phyloP scores from a whole-genome alignment of 495 filamentous ascomycete genomes.

The Aspergillus taichungensis region DNA sequence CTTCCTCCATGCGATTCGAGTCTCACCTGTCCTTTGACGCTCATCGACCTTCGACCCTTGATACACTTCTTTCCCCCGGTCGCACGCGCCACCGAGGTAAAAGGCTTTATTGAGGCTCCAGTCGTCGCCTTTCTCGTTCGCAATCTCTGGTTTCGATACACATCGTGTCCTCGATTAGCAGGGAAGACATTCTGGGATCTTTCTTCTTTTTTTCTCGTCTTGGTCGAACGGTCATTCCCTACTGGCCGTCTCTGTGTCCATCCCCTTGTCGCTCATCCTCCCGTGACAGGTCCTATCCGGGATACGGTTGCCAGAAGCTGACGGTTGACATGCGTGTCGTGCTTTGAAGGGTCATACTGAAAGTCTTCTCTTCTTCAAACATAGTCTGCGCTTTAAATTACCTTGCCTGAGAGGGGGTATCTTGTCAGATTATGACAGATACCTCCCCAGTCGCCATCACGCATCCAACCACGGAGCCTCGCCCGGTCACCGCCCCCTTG shows the following conservation, averaged over 20 bases:
- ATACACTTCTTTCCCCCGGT: conserved; percentile 17
- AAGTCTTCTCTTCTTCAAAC: conserved; percentile 6
- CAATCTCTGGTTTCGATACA: background rate
- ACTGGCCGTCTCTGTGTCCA: too few species aligned
- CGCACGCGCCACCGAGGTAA: conserved; percentile 15
- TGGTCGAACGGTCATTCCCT: too few species aligned
- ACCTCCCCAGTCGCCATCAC: conserved; percentile 51
- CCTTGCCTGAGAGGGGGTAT: conserved; percentile 45
- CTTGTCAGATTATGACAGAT: conserved; percentile 92
- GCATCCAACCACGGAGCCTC: conserved; percentile 55
- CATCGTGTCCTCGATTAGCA: background rate
- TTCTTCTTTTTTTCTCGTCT: too few species aligned
- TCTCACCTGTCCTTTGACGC: conserved; percentile 20
- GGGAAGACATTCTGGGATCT: too few species aligned
- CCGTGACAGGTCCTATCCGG: background rate
- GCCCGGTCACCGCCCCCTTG: conserved; percentile 50
- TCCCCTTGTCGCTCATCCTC: too few species aligned
- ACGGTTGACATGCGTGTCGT: conserved; percentile 29
- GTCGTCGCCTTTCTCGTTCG: conserved; percentile 7
- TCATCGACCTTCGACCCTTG: conserved; percentile 16
- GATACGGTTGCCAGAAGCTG: background rate
- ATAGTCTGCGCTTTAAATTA: conserved; percentile 16
- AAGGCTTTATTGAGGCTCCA: conserved; percentile 8
- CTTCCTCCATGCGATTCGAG: conserved; percentile 30
- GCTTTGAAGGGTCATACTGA: conserved; percentile 18